phyloP scores from a whole-genome alignment of 1,139 yeast species.

The Suhomyces anneliseae region DNA sequence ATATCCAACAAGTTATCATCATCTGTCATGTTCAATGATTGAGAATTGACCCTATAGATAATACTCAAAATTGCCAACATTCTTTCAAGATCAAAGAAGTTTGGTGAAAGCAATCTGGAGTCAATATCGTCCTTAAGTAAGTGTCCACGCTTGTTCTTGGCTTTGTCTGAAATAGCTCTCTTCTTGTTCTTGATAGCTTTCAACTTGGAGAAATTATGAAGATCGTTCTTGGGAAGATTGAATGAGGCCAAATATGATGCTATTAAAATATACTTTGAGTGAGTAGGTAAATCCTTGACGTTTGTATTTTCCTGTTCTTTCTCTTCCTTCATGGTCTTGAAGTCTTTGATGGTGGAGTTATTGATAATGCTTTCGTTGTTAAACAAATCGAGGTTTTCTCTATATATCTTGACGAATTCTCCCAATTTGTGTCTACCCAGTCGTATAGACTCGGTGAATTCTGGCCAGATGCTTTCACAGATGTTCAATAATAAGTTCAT shows the following conservation, averaged over 20 bases:
- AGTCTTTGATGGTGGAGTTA: slow-evolving; percentile 33
- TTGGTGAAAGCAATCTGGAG: slow-evolving; percentile 56
- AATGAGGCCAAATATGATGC: slow-evolving; percentile 75
- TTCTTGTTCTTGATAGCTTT: slow-evolving; percentile 48
- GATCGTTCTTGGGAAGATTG: slow-evolving; percentile 59
- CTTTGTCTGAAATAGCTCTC: slow-evolving; percentile 15
- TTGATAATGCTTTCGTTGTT: slow-evolving; percentile 40
- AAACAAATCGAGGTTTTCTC: slow-evolving; percentile 43
- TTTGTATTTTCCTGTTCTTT: slow-evolving; percentile 21
- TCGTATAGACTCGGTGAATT: slow-evolving; percentile 44
- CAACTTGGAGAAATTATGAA: slow-evolving; percentile 58
- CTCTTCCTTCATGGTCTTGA: slow-evolving; percentile 22
- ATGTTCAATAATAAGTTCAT: slow-evolving; percentile 44
- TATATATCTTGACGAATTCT: slow-evolving; percentile 50
- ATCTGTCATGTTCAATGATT: slow-evolving; percentile 25
- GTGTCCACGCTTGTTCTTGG: slow-evolving; percentile 38
- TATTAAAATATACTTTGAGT: slow-evolving; percentile 60
- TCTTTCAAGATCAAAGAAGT: slow-evolving; percentile 66
- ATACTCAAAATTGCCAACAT: slow-evolving; percentile 65
- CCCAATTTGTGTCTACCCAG: slow-evolving; percentile 29
- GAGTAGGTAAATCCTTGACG: slow-evolving; percentile 47
- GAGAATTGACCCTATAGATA: slow-evolving; percentile 46
- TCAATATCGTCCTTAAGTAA: slow-evolving; percentile 49
- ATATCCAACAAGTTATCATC: slow-evolving; percentile 26
- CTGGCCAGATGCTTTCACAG: slow-evolving; percentile 50